A percentile compares a stretch with the other conserved stretches of the same genome.
These are phyloP conservation scores for Quercus bicolor DNA, from an alignment of 306 rosid genomes.

Conservation along the genomic window DNA sequence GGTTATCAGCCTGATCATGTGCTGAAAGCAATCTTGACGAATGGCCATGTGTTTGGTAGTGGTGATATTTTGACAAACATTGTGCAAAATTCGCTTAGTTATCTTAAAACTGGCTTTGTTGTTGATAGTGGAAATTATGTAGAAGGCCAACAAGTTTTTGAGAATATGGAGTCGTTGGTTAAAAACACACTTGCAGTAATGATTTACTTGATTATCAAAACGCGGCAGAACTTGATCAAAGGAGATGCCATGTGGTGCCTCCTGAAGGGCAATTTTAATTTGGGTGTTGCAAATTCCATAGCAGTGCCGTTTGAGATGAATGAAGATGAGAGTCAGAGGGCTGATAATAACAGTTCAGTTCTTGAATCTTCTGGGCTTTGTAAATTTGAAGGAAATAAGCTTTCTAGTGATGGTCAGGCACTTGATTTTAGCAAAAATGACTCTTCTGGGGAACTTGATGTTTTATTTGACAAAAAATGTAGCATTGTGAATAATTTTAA, in stretches of 20 bases:
- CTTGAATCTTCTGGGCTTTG: background rate
- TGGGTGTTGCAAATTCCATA: background rate
- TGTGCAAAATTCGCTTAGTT: background rate
- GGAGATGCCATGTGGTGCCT: slow-evolving; percentile 9
- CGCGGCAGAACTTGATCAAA: background rate
- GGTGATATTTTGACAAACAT: background rate
- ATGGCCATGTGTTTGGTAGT: background rate
- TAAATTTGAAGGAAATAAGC: background rate
- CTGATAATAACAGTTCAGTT: background rate
- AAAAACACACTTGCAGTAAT: background rate
- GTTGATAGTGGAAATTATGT: background rate
- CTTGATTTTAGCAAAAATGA: background rate
- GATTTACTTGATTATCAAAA: background rate
- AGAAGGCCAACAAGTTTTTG: background rate
- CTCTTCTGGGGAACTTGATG: background rate
- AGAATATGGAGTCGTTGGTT: background rate
- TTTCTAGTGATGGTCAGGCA: background rate
- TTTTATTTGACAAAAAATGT: background rate
- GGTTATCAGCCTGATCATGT: background rate
- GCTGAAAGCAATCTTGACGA: background rate
- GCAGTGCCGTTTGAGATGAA: background rate
- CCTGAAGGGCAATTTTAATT: background rate
- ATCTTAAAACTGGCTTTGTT: background rate
- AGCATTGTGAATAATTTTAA: background rate
- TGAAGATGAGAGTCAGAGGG: background rate